Base-by-base conservation (phyloP, 495 filamentous ascomycete genomes). In the Hyaloscypha variabilis region DNA sequence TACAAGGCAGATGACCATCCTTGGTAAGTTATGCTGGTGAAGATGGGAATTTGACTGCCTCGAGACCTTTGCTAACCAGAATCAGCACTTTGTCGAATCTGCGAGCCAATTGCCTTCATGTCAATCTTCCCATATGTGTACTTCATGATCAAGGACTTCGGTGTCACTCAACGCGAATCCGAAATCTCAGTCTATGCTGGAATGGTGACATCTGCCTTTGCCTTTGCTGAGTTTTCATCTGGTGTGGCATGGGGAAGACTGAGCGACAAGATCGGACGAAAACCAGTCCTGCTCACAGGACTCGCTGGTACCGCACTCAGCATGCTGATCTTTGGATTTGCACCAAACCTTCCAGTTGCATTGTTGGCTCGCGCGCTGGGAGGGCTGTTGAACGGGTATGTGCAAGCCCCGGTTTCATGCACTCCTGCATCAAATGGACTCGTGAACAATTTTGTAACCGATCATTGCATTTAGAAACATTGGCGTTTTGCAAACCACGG, bases 111-210 rank as follows among this genome's bases (percentile, higher is more conserved):
- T 76, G 96, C 95, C 11, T 98, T 99, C 83, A 98, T 97, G 91
- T 97, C 93, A 58, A 97, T 99, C 69, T 98, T 99, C 73, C 96
- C 95, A 3, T 99, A 99, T 74, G 93, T 94, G 72, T 99, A 97
- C 79, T 95, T 89, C 80, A 99, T 99, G 95, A 91, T 98, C 55
- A 83, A 91, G 69, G 91, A 91, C 39, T 99, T 99, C 78, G 80
- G 91, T 68, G 88, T 95, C 76, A 72, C 65, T 42, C 60, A 90
- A 64, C 88, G 91, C 71, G 83, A 91, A 60, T 85, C 83, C 66
- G 85, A 91, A 73, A 96, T 97, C 70, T 90, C 93, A 23, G 82
- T 97, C 60, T 99, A 97, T 74, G 93, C 91, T 50, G 96, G 96
- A 67, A 89, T 98, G 89, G 94, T 99, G 67, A 98, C 93, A 1